Evolutionary conservation across 257 asterid genomes (phyloP).

Genomic region (Solanum ahanhuiri): DNA sequence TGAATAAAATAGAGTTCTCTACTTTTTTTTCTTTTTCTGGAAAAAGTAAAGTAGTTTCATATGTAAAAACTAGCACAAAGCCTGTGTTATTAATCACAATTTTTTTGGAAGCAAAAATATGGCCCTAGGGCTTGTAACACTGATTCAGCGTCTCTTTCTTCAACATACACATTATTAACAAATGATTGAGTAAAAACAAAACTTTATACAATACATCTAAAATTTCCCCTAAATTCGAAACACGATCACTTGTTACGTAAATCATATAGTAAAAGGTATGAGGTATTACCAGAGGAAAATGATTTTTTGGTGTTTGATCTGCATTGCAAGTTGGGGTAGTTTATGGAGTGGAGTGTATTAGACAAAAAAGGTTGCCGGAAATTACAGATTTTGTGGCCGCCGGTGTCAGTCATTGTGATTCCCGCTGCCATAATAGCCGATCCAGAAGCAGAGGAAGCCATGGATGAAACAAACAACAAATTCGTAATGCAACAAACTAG

Average conservation of each 20-base stretch:
- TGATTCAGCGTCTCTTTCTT: background rate
- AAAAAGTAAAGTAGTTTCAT: no score
- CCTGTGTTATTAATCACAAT: background rate
- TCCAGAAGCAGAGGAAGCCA: constrained; percentile 53
- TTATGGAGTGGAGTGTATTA: constrained; percentile 17
- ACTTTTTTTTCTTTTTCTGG: background rate
- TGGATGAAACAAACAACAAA: constrained; percentile 7
- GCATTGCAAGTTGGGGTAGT: constrained; percentile 26
- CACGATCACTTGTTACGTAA: background rate
- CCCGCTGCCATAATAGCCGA: constrained; percentile 36
- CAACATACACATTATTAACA: background rate
- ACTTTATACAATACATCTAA: background rate
- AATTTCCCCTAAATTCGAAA: background rate
- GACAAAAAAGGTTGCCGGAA: constrained; percentile 13
- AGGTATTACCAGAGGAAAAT: constrained; percentile 37
- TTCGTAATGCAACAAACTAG: background rate
- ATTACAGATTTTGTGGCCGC: constrained; percentile 16
- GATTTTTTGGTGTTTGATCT: constrained; percentile 23
- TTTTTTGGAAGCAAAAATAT: background rate
- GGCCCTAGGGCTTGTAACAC: background rate
- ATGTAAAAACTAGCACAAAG: no score
- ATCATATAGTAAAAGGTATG: background rate
- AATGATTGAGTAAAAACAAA: background rate
- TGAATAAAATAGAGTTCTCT: background rate
- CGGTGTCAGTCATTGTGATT: constrained; percentile 5